These are phyloP conservation scores for Russula griseocarnosa DNA, from an alignment of 768 basidiomycete genomes.

Conservation along the genomic window DNA sequence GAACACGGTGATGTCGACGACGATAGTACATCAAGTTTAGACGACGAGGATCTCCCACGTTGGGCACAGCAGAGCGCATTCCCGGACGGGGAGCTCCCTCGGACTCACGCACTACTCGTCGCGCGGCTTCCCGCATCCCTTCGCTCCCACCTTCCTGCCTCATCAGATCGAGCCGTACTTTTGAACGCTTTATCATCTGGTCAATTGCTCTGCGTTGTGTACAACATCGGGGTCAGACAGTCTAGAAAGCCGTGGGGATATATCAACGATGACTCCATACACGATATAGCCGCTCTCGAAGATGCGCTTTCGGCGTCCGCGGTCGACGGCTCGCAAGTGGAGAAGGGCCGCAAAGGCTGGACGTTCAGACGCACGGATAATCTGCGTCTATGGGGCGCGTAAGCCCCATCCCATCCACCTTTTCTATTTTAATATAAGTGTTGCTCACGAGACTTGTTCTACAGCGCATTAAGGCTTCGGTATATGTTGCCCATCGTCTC, in stretches of 20 bases:
- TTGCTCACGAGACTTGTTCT: neutral
- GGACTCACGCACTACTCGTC: conserved; percentile 57
- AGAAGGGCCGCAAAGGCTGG: conserved; percentile 59
- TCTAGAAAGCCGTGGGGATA: conserved; percentile 88
- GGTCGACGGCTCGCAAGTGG: conserved; percentile 36
- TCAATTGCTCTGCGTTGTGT: conserved; percentile 73
- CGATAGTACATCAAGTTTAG: conserved; percentile 38
- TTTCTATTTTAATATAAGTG: neutral
- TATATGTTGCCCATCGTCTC: conserved; percentile 69
- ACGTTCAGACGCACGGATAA: conserved; percentile 87
- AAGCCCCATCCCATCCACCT: conserved; percentile 3
- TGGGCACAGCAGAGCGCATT: conserved; percentile 71
- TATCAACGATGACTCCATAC: conserved; percentile 70
- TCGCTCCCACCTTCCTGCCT: conserved; percentile 37
- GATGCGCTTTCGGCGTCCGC: conserved; percentile 38
- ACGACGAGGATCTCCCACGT: conserved; percentile 57
- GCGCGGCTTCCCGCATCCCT: conserved; percentile 57
- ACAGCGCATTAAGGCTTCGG: conserved; percentile 75
- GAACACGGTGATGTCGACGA: conserved; percentile 33
- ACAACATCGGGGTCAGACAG: conserved; percentile 75
- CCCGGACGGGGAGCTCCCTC: conserved; percentile 52
- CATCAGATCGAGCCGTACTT: conserved; percentile 39
- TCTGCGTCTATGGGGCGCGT: conserved; percentile 82
- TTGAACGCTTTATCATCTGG: conserved; percentile 65
- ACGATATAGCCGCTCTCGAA: conserved; percentile 72